These are phyloP conservation scores for Verticillium dahliae DNA, from an alignment of 2,329 filamentous ascomycete species.

Conservation along the genomic window DNA sequence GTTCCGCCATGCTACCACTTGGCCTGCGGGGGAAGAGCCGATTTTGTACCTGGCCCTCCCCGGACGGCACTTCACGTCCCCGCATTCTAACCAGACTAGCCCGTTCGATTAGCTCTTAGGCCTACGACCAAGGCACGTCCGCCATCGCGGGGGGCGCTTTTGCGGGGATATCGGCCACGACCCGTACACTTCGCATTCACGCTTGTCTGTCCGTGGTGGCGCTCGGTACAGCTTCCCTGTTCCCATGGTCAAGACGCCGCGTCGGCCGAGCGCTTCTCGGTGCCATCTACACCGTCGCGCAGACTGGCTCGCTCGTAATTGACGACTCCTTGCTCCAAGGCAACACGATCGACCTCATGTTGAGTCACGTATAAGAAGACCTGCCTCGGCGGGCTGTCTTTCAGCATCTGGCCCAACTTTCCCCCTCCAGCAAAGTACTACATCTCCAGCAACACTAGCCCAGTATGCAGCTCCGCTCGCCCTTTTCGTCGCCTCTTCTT, in stretches of 20 bases:
- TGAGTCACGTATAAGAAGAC: not conserved
- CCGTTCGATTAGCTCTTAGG: not conserved
- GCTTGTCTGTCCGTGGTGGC: not conserved
- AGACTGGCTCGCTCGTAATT: not conserved
- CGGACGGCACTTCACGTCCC: not conserved
- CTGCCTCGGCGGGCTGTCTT: not conserved
- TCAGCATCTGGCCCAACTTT: not conserved
- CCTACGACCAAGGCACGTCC: not conserved
- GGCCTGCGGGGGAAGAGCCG: not conserved
- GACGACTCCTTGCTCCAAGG: not conserved
- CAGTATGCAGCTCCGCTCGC: not conserved
- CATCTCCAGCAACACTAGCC: not conserved
- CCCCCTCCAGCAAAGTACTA: not conserved
- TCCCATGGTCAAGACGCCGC: not conserved
- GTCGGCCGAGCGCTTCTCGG: not conserved
- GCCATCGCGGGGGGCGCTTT: not conserved
- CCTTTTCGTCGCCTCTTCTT: slow-evolving; percentile 4
- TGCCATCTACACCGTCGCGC: not conserved
- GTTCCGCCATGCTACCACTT: not conserved
- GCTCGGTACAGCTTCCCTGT: not conserved
- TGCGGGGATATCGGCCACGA: not conserved
- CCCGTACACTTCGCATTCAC: not conserved
- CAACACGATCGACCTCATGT: not conserved
- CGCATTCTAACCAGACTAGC: not conserved
- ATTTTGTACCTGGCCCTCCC: not conserved